phyloP scores from a whole-genome alignment of 257 asterid species.

The Solanum medicagineum region DNA sequence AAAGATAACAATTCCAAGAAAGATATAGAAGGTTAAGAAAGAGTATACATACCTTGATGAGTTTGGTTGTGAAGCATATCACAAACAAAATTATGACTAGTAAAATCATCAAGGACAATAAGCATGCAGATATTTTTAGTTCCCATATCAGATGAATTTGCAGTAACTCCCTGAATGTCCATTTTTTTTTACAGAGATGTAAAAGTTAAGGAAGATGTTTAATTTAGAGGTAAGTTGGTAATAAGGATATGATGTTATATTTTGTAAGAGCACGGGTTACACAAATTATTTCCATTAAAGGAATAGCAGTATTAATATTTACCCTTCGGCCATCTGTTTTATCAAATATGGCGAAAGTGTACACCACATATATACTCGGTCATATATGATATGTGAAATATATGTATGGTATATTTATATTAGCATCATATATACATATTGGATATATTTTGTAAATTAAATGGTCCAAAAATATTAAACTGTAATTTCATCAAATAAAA shows the following conservation, averaged over 20 bases:
- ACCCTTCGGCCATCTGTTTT: too few species aligned
- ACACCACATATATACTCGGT: too few species aligned
- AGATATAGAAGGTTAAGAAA: background rate
- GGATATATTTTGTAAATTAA: too few species aligned
- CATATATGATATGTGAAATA: too few species aligned
- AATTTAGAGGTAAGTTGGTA: background rate
- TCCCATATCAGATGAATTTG: slow-evolving; percentile 7
- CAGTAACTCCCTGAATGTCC: slow-evolving; percentile 8
- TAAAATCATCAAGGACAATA: slow-evolving; percentile 29
- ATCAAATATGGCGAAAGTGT: too few species aligned
- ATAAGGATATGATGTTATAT: background rate
- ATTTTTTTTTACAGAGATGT: background rate
- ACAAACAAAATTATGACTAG: slow-evolving; percentile 22
- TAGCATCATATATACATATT: too few species aligned
- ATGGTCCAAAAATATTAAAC: too few species aligned
- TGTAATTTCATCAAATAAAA: too few species aligned
- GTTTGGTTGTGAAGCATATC: slow-evolving; percentile 37
- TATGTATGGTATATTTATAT: too few species aligned
- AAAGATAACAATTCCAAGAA: background rate
- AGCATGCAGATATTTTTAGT: slow-evolving; percentile 35
- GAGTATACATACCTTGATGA: slow-evolving; percentile 35
- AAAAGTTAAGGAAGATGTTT: background rate
- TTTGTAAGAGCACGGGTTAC: background rate
- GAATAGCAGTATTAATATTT: too few species aligned
- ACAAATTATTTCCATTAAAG: background rate